phyloP scores from a whole-genome alignment of 305 asterid species.

The Fraxinus sp. region DNA sequence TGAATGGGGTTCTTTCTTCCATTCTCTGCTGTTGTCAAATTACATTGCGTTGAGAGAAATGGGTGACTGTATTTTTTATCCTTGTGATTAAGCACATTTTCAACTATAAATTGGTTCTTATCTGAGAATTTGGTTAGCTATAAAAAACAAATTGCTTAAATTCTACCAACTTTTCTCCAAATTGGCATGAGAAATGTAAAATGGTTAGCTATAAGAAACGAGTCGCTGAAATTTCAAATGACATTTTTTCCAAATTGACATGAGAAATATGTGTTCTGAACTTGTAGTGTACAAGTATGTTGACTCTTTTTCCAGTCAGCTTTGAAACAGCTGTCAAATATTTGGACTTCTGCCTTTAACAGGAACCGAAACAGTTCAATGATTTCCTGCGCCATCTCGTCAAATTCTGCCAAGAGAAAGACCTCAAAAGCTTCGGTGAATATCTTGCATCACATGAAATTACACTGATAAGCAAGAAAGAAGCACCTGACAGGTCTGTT shows the following conservation, averaged over 20 bases:
- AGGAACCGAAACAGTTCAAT: constrained; percentile 89
- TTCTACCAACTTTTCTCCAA: not conserved
- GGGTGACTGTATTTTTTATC: not conserved
- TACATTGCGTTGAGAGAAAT: not conserved
- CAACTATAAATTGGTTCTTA: not conserved
- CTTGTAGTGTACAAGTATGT: not conserved
- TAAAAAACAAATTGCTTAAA: not conserved
- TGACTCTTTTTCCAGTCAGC: not conserved
- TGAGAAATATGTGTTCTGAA: not conserved
- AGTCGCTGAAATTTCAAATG: no score
- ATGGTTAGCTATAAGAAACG: not conserved
- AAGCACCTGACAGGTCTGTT: constrained; percentile 77
- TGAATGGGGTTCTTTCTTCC: no score
- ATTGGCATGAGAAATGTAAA: not conserved
- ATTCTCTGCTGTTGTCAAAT: not conserved
- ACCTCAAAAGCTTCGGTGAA: constrained; percentile 46
- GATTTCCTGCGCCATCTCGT: constrained; percentile 55
- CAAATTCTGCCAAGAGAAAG: constrained; percentile 54
- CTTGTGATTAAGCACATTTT: not conserved
- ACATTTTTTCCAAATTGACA: not conserved
- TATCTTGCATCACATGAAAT: constrained; percentile 46
- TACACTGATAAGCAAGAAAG: constrained; percentile 63
- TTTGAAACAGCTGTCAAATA: constrained; percentile 7
- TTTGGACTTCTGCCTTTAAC: constrained; percentile 12
- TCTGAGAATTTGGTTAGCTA: not conserved